Evolutionary conservation across 257 asterid genomes (phyloP).

Genomic region (Paraleonurus japonicus): DNA sequence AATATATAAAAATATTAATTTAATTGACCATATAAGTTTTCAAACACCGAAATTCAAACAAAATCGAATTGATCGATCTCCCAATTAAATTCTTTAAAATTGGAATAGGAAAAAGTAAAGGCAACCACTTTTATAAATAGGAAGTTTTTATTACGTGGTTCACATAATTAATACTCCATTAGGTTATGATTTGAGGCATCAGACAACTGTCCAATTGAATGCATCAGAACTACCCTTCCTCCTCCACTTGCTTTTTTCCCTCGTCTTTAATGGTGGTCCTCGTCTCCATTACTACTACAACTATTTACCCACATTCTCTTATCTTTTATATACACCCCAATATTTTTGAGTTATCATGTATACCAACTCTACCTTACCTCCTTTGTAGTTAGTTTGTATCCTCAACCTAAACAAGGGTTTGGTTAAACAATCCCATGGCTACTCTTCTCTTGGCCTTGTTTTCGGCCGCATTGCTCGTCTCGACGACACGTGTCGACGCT

Average conservation of each 20-base stretch:
- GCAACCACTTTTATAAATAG: constrained; percentile 21
- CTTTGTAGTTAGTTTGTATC: no score
- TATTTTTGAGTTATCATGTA: neutral
- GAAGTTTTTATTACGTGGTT: neutral
- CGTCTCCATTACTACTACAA: neutral
- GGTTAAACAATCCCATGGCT: constrained; percentile 27
- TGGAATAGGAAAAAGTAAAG: neutral
- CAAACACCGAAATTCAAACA: neutral
- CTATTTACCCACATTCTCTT: neutral
- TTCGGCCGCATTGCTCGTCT: constrained; percentile 15
- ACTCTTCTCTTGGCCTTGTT: constrained; percentile 24
- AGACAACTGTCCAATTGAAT: constrained; percentile 43
- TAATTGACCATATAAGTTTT: no score
- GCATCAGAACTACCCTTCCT: constrained; percentile 27
- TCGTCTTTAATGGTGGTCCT: constrained; percentile 16
- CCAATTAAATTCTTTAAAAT: neutral
- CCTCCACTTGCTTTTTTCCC: constrained; percentile 33
- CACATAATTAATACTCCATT: constrained; percentile 22
- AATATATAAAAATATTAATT: no score
- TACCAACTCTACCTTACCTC: no score
- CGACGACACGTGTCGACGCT: constrained; percentile 25
- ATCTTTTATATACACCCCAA: neutral
- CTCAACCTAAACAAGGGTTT: constrained; percentile 15
- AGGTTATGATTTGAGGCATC: constrained; percentile 21
- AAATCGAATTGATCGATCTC: no score